A percentile compares a stretch with the other conserved stretches of the same genome.
These are phyloP conservation scores for Botrytis byssoidea DNA, from an alignment of 2,329 filamentous ascomycete species.

Conservation along the genomic window DNA sequence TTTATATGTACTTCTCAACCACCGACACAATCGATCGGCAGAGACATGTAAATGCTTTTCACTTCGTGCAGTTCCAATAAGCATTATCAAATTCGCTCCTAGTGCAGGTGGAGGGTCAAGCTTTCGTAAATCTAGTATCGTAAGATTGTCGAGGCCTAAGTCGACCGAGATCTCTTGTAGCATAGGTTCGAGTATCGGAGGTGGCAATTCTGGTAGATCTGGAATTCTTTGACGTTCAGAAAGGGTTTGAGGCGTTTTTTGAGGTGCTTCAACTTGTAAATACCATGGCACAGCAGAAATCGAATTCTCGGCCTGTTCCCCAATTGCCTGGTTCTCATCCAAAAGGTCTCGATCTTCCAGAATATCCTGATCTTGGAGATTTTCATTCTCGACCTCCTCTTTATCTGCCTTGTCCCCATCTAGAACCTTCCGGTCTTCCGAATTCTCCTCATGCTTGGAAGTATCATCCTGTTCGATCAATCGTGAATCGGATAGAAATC, in stretches of 20 bases:
- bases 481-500: slow-evolving; percentile 24
- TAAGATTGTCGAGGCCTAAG: slow-evolving; percentile 79
- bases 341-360: not conserved
- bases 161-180: slow-evolving; percentile 79
- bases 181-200: slow-evolving; percentile 68
- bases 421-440: not conserved
- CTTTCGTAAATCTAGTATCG: slow-evolving; percentile 76
- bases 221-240: slow-evolving; percentile 58
- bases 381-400: slow-evolving; percentile 11
- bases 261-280: slow-evolving; percentile 64
- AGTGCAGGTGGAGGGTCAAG: slow-evolving; percentile 85
- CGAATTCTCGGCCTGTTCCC: slow-evolving; percentile 26
- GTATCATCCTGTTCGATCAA: slow-evolving; percentile 9
- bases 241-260: slow-evolving; percentile 42
- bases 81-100: slow-evolving; percentile 86
- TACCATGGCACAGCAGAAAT: slow-evolving; percentile 71
- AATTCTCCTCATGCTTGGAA: not conserved
- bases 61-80: slow-evolving; percentile 86
- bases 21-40: slow-evolving; percentile 84
- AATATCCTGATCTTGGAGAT: not conserved
- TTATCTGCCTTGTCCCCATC: not conserved
- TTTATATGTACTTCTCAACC: slow-evolving; percentile 71
- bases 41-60: slow-evolving; percentile 92
- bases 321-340: slow-evolving; percentile 21
- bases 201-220: slow-evolving; percentile 57